Evolutionary conservation across 192 early-diverging fungal species (phyloP), one percentile per base, ranked within the genome.

Genomic region (Thoreauomyces humboldtii): DNA sequence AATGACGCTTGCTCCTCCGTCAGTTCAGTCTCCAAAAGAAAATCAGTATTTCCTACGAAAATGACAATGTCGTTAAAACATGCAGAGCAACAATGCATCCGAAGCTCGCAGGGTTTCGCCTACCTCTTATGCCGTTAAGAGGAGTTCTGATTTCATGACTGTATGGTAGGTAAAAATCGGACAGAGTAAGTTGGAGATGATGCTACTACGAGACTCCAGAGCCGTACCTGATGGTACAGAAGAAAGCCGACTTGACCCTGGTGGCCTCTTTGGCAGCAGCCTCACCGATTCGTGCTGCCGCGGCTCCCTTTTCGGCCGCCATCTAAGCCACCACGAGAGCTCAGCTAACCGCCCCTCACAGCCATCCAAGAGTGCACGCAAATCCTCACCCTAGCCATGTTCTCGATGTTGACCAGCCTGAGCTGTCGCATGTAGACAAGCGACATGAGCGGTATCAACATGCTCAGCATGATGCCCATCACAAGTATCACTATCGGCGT

Each of bases 141-240:
- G 25, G 44, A 46, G 25, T 6, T 46, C 44, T 46, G 44, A 46
- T 46, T 46, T 46, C 44, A 41, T 41, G 38, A n/a, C 38, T 41
- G 38, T 9, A 41, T 41, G n/a, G n/a, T n/a, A n/a, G n/a, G n/a
- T n/a, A n/a, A n/a, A n/a, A n/a, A n/a, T n/a, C n/a, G n/a, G n/a
- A n/a, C n/a, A n/a, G n/a, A n/a, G n/a, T n/a, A n/a, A n/a, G n/a
- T n/a, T n/a, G 38, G 38, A 41, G 38, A 41, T 41, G 38, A n/a
- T 41, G 38, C n/a, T 41, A n/a, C n/a, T 41, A 41, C 11, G 38
- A 41, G 38, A n/a, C 38, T 9, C 9, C n/a, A 41, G 11, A 41
- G 38, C n/a, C 11, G 38, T 41, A 41, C 38, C 38, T 41, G 11
- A 41, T 41, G 11, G 38, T 41, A n/a, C 38, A 41, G 38, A 41